A percentile compares a stretch with the other conserved stretches of the same genome.
phyloP scores from a whole-genome alignment of 441 rosid species.

The Metrosideros polymorpha region DNA sequence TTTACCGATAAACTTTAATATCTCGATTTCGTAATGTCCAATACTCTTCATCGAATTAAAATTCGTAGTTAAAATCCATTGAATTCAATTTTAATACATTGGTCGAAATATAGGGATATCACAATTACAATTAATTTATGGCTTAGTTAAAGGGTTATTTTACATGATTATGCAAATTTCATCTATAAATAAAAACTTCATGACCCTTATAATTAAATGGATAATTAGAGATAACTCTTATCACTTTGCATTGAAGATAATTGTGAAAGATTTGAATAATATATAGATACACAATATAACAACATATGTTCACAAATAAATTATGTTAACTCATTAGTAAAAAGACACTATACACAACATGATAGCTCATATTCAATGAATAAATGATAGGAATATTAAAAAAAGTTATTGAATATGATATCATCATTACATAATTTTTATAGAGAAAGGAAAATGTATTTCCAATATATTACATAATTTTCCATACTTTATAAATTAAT shows the following conservation, averaged over 20 bases:
- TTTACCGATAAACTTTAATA: too few species aligned
- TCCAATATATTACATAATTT: fast-evolving
- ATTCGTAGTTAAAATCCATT: too few species aligned
- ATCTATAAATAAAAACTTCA: background rate
- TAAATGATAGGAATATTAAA: background rate
- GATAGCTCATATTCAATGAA: background rate
- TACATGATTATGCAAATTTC: background rate
- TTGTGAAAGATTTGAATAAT: too few species aligned
- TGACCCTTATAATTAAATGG: background rate
- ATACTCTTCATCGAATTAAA: too few species aligned
- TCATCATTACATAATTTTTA: background rate
- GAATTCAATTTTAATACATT: too few species aligned
- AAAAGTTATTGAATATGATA: background rate
- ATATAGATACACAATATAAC: too few species aligned
- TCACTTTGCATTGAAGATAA: background rate
- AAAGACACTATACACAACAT: background rate
- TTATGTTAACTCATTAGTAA: background rate
- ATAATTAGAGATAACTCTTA: background rate
- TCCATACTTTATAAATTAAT: background rate
- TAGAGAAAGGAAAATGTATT: background rate
- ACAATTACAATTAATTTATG: too few species aligned
- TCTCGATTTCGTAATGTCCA: too few species aligned
- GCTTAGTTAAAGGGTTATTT: background rate
- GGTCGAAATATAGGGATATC: too few species aligned
- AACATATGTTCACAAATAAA: background rate